Conservation (phyloP, 2,329 filamentous ascomycete species). For the Bipolaris victoriae region DNA sequence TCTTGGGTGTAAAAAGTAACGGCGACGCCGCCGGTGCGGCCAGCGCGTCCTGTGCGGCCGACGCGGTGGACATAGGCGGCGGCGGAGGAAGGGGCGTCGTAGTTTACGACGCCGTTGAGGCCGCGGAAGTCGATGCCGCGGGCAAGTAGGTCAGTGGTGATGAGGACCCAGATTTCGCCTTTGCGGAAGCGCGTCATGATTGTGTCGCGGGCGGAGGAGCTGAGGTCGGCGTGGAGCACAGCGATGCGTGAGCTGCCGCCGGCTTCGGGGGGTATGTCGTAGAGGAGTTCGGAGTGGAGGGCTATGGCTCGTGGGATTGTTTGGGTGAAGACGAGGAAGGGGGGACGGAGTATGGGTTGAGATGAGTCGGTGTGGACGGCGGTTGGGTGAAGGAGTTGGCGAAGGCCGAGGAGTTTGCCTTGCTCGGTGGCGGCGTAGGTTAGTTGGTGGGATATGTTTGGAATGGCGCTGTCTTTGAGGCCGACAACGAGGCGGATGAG, state of each 20-base stretch:
- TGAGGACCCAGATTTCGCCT: conserved; percentile 94
- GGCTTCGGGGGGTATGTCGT: conserved; percentile 89
- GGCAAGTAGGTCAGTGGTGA: conserved; percentile 92
- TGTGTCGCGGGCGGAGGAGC: conserved; percentile 73
- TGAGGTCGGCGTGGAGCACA: conserved; percentile 85
- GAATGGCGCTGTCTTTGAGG: conserved; percentile 92
- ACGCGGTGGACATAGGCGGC: conserved; percentile 93
- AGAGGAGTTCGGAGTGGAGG: conserved; percentile 86
- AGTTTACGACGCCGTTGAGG: conserved; percentile 95
- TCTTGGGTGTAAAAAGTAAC: conserved; percentile 97
- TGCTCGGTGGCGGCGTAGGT: conserved; percentile 91
- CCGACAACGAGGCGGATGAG: conserved; percentile 91
- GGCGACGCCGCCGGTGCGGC: conserved; percentile 83
- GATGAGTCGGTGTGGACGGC: conserved; percentile 56
- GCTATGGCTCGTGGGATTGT: conserved; percentile 90
- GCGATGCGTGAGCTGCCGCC: conserved; percentile 85
- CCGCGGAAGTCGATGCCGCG: conserved; percentile 94
- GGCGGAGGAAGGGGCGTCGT: conserved; percentile 90
- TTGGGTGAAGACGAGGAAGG: conserved; percentile 95
- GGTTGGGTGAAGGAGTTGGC: conserved; percentile 83
- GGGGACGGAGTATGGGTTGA: conserved; percentile 70
- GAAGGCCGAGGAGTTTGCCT: conserved; percentile 88
- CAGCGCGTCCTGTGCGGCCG: conserved; percentile 87
- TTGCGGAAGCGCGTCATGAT: conserved; percentile 91
- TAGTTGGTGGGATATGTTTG: conserved; percentile 87